Evolutionary conservation across 805 yeast genomes (phyloP), one percentile per base, ranked within the genome.

Genomic region (Starmerella bombi): DNA sequence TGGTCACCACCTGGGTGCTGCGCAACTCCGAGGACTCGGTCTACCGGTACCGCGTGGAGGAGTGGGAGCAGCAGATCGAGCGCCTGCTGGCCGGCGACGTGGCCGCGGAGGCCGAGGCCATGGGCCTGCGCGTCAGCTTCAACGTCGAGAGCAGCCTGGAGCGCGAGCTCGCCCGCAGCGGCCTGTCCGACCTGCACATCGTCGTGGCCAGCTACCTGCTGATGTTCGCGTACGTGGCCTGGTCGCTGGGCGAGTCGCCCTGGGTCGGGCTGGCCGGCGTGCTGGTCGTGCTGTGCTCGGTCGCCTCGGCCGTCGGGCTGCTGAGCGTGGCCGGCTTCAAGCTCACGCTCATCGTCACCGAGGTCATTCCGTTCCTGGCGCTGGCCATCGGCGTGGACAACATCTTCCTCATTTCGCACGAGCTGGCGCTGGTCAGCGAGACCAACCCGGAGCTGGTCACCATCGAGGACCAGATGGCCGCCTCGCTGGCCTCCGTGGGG

Each of bases 361-460:
- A 91, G 58, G 98, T 88, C 5, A 88, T 88, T 25, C 97, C 97
- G 8, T 88, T 88, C 55, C 64, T 88, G 52, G 80, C 88, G 12
- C 66, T 88, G 43, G 98, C 98, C 0, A 77, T 88, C 41, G 98
- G 98, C n/a, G 84, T 88, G 21, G 98, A 88, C 61, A 88, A 88
- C 57, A 81, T 88, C 20, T 91, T 86, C 55, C 63, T 88, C 49
- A 73, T 88, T 17, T 78, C 84, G 1, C 86, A 86, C 56, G 94
- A 85, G 53, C 64, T 82, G 36, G 72, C 75, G 32, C 61, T 67
- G 16, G 70, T 76, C 22, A 71, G 71, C 35, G 67, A 61, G 10
- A 49, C 67, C 2, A 57, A 62, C 34, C 71, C 74, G 0, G 40
- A 39, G 9, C 63, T 61, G 36, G 69, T 72, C 37, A 52, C 71